Evolutionary conservation across 345 rosid genomes (phyloP), one percentile per base, ranked within the genome.

Genomic region (Bruguiera gymnorhiza): DNA sequence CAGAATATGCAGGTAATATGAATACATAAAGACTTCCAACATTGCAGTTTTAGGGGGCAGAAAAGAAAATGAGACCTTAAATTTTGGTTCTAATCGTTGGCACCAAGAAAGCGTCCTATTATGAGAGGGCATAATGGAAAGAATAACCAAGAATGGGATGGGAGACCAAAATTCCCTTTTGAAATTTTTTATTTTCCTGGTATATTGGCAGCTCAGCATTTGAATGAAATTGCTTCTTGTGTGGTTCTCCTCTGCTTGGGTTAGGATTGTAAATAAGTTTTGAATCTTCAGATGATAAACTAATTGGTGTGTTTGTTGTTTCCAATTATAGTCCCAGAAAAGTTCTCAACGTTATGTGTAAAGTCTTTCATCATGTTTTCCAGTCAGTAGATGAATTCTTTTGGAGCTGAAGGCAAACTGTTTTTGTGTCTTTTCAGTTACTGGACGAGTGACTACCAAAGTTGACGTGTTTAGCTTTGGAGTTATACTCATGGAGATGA

Each of bases 401-500:
- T 39, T 63, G 66, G n/a, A 15, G 32, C 48, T 67, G 39, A 53
- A 23, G 3, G 16, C 50, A 16, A 31, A 8, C 8, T 20, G 21
- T 60, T 20, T 52, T 8, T 21, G 21, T 51, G 26, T 27, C 32
- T 65, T 31, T 69, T 16, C 36, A 57, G 71, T 36, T 11, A 68
- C 71, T 27, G 63, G 71, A 56, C 30, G 31, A 11, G 60, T 31
- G 19, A 34, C 71, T 39, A 43, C 32, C 48, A 68, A 57, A 50
- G 71, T 68, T 39, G 63, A 68, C 0, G 63, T 56, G 53, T 68
- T 15, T 39, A 68, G 71, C 62, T 56, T 55, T 39, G 71, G 71
- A 37, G 54, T 57, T 7, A 68, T 58, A 3, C 46, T 57, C 4
- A 37, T 57, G 71, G 63, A 24, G 54, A 24, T 68, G 13, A 68